Evolutionary conservation across 2,329 filamentous ascomycete genomes (phyloP).

Genomic region (Aspergillus pseudotamarii): DNA sequence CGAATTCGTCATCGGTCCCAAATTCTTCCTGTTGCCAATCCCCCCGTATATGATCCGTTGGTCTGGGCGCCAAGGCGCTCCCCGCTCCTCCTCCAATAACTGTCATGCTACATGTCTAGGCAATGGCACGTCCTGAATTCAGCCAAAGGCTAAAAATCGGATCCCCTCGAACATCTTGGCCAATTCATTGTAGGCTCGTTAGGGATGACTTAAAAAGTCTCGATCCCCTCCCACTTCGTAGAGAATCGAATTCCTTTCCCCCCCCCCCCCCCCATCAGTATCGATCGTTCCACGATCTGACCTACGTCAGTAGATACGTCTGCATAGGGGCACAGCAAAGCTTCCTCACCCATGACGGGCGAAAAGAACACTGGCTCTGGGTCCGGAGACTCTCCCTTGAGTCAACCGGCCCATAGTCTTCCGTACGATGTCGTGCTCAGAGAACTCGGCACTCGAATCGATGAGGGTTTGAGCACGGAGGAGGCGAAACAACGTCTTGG

Average conservation of each 20-base stretch:
- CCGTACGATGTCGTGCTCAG: conserved; percentile 53
- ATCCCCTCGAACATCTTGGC: not conserved
- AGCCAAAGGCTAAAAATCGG: not conserved
- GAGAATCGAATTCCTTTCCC: not conserved
- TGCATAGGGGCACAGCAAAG: not conserved
- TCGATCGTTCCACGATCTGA: not conserved
- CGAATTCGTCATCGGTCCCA: not conserved
- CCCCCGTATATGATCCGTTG: not conserved
- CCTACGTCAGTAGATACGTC: not conserved
- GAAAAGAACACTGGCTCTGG: conserved; percentile 11
- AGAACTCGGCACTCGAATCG: conserved; percentile 57
- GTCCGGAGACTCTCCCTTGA: conserved; percentile 43
- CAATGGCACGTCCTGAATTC: not conserved
- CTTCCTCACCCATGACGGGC: conserved; percentile 15
- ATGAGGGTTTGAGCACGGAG: conserved; percentile 57
- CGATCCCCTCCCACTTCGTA: not conserved
- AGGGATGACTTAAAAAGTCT: not conserved
- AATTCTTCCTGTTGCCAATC: not conserved
- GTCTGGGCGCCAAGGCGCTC: not conserved
- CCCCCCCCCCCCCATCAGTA: not conserved
- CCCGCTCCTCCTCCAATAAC: not conserved
- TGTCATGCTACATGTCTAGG: not conserved
- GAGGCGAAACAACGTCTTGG: conserved; percentile 60
- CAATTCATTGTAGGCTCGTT: not conserved
- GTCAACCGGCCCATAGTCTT: conserved; percentile 64